Conservation (phyloP, 208 protist genomes). For the Trypanosoma theileri region DNA sequence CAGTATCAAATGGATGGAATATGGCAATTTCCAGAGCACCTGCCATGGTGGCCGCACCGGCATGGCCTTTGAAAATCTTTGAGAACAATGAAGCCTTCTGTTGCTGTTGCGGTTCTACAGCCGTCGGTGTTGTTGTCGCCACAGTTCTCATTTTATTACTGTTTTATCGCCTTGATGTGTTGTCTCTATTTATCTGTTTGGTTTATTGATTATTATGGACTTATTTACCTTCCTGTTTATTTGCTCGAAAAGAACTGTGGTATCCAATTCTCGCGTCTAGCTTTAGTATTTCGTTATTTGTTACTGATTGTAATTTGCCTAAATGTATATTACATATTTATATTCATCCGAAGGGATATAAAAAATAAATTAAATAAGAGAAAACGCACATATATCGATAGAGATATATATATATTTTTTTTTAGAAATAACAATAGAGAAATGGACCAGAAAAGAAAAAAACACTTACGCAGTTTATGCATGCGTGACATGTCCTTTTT, state of each 20-base stretch:
- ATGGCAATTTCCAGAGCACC: slow-evolving; percentile 84
- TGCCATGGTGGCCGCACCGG: slow-evolving; percentile 63
- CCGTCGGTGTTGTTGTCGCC: not conserved
- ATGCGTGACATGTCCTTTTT: too few species aligned
- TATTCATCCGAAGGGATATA: slow-evolving; percentile 15
- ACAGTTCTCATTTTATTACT: not conserved
- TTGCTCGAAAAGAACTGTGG: not conserved
- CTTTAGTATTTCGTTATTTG: too few species aligned
- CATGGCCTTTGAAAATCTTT: slow-evolving; percentile 49
- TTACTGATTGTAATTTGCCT: too few species aligned
- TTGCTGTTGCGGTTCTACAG: slow-evolving; percentile 13
- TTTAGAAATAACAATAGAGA: too few species aligned
- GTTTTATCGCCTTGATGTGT: not conserved
- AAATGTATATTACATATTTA: not conserved
- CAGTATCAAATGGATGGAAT: slow-evolving; percentile 91
- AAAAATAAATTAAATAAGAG: slow-evolving; percentile 7
- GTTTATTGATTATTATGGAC: not conserved
- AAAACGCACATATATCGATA: not conserved
- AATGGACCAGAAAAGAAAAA: too few species aligned
- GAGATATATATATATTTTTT: not conserved
- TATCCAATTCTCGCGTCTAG: too few species aligned
- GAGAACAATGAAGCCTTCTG: slow-evolving; percentile 43
- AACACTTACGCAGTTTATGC: too few species aligned
- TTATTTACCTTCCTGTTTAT: not conserved
- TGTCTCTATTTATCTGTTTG: not conserved